A percentile compares a stretch with the other conserved stretches of the same genome.
These are phyloP conservation scores for Fusarium tupiense DNA, from an alignment of 2,329 filamentous ascomycete species.

Conservation along the genomic window DNA sequence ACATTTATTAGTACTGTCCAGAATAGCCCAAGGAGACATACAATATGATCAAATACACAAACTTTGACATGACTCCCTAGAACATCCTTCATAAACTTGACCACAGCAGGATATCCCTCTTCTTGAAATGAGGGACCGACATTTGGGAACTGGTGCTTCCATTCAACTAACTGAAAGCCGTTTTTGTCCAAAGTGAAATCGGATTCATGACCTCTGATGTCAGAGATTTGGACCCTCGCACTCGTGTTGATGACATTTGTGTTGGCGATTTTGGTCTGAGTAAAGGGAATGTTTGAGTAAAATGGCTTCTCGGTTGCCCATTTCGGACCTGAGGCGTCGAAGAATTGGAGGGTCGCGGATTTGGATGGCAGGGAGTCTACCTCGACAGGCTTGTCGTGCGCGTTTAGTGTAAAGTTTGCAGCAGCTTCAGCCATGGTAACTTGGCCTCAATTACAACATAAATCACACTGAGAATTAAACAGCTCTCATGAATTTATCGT, in stretches of 20 bases:
- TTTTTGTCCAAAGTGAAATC: not conserved
- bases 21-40: not conserved
- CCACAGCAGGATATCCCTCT: not conserved
- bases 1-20: fast-evolving
- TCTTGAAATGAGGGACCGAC: not conserved
- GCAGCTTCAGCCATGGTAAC: not conserved
- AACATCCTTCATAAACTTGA: not conserved
- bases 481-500: not conserved
- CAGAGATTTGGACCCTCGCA: not conserved
- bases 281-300: not conserved
- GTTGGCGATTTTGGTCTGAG: fast-evolving
- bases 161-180: not conserved
- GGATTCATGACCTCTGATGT: not conserved
- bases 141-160: not conserved
- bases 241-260: not conserved
- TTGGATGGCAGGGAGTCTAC: not conserved
- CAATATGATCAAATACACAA: not conserved
- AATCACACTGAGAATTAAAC: not conserved
- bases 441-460: not conserved
- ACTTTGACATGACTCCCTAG: not conserved
- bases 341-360: not conserved
- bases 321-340: not conserved
- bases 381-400: not conserved
- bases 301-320: not conserved
- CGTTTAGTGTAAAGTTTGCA: not conserved